These are phyloP conservation scores for Fusarium nurragi DNA, from an alignment of 2,329 filamentous ascomycete species.

Conservation along the genomic window DNA sequence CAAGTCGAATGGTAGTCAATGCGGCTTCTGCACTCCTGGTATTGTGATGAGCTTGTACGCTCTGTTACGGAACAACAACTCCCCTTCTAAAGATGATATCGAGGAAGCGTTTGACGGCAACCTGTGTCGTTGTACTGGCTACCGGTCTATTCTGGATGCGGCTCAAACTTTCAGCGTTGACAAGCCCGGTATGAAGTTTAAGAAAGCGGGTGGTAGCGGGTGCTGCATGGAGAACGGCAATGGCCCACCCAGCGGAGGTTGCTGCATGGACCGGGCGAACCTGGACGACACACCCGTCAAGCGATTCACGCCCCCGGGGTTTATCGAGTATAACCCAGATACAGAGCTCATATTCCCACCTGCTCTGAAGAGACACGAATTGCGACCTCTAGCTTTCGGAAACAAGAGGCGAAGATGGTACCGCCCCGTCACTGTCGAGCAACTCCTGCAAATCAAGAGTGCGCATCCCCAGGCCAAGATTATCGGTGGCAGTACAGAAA, in stretches of 20 bases:
- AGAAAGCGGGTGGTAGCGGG: constrained; percentile 57
- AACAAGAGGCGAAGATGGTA: constrained; percentile 97
- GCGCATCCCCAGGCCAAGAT: constrained; percentile 88
- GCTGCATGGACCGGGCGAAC: constrained; percentile 72
- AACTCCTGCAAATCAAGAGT: constrained; percentile 91
- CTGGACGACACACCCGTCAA: constrained; percentile 66
- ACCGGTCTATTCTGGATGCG: constrained; percentile 91
- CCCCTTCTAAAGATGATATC: constrained; percentile 81
- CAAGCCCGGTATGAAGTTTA: constrained; percentile 57
- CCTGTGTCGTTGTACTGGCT: constrained; percentile 93
- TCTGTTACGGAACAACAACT: constrained; percentile 82
- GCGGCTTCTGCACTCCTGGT: constrained; percentile 92
- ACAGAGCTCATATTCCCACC: constrained; percentile 97
- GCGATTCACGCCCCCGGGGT: constrained; percentile 84
- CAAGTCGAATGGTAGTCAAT: constrained; percentile 91
- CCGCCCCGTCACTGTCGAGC: constrained; percentile 83
- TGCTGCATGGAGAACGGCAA: constrained; percentile 77
- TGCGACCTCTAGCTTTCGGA: constrained; percentile 85
- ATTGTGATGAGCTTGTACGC: constrained; percentile 99
- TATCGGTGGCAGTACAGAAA: constrained; percentile 95
- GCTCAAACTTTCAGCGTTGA: constrained; percentile 84
- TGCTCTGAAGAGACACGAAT: constrained; percentile 80
- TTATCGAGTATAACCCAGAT: constrained; percentile 93
- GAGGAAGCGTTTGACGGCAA: constrained; percentile 99
- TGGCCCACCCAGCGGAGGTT: constrained; percentile 57